Evolutionary conservation across 139 green algal genomes (phyloP).

Genomic region (Pseudopediastrum boryanum): DNA sequence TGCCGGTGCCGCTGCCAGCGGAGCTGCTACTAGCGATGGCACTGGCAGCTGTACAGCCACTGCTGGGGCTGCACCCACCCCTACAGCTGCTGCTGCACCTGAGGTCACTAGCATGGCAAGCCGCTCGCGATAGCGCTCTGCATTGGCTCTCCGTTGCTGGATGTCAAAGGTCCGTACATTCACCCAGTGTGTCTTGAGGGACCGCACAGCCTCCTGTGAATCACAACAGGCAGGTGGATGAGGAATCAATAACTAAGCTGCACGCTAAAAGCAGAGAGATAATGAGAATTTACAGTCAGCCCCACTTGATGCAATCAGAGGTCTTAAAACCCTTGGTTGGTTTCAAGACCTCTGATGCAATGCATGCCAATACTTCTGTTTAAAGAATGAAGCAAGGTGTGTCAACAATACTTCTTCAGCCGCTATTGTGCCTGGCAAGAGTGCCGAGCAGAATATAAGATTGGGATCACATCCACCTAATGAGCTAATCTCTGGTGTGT

Average conservation of each 20-base stretch:
- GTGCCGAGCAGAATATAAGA: too few species aligned
- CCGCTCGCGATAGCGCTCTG: slow-evolving; percentile 12
- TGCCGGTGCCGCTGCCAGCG: too few species aligned
- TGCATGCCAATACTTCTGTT: neutral
- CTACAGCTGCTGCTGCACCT: neutral
- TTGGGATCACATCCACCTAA: too few species aligned
- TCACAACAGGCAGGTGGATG: neutral
- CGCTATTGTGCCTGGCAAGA: too few species aligned
- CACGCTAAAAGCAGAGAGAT: neutral
- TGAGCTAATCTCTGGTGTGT: too few species aligned
- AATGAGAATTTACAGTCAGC: neutral
- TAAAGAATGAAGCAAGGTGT: neutral
- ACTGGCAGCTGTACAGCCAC: too few species aligned
- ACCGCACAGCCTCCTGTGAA: slow-evolving; percentile 14
- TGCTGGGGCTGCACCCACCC: too few species aligned
- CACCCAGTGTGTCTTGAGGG: slow-evolving; percentile 31
- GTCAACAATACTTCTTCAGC: too few species aligned
- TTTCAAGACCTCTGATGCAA: neutral
- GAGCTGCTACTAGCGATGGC: too few species aligned
- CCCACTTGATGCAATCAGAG: too few species aligned
- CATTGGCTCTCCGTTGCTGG: neutral
- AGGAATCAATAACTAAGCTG: neutral
- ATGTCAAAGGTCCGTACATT: neutral
- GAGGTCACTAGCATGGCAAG: neutral
- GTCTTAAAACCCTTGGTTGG: too few species aligned